Base-by-base conservation (phyloP, 1,139 yeast genomes). In the Kurtzmaniella quercitrusa region DNA sequence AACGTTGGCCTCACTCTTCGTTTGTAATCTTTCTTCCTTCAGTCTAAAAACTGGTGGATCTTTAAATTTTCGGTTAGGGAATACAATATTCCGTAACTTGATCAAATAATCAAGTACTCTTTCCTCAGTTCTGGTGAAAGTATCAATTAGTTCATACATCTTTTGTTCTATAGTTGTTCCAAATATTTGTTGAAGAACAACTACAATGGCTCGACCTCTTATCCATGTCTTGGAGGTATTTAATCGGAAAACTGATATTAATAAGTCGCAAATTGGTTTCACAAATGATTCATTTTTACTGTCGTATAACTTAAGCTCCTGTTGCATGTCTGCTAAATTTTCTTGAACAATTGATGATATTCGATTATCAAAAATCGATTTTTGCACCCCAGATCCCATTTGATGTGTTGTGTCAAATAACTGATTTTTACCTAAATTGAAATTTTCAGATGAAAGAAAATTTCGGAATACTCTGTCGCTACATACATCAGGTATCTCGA, bases 151-250 rank as follows among this genome's bases (percentile, higher is more conserved):
- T 54, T 72, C 60, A 73, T 73, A 51, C 8, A 84, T 75, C 49
- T 83, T 83, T 56, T 80, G 82, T 57, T 91, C 97, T 45, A 90
- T 83, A 0, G 97, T 85, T 2, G 95, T 88, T 0, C 97, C 97
- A 43, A 91, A 74, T 1, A 91, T 62, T 60, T 89, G 96, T 59
- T 90, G 97, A 38, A 90, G 68, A 3, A 91, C 80, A 2, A 89
- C 82, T 36, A 90, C 75, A 3, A 89, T 71, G 0, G 97, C 96
- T 41, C 91, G 70, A 0, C 96, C 97, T 44, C 95, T 68, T 1
- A 90, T 64, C 96, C 96, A 89, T 41, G 79, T 76, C 43, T 79
- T 81, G 2, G 86, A 73, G 37, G 74, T 76, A 44, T 82, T 80
- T 23, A 88, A 65, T 18, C 87, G 80, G 63, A 91, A 91, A 0